Percentiles rank a stretch among this genome's conserved stretches.
Conservation (phyloP, 495 filamentous ascomycete species). For the Usnea hakonensis region DNA sequence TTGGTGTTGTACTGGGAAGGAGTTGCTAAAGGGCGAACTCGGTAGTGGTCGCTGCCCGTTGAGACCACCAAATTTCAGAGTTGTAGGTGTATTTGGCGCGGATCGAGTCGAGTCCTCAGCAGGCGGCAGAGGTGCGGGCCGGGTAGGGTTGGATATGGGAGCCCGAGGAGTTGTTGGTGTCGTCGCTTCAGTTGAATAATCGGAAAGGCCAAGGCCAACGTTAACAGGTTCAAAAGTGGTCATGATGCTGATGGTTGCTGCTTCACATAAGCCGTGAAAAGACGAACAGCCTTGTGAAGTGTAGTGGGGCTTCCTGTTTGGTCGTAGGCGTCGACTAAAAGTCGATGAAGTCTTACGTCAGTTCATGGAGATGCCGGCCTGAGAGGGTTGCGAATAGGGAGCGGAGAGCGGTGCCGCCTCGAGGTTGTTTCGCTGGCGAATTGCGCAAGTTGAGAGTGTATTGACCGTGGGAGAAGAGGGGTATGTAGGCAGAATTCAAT, state of each 20-base stretch:
- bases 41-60: conserved; percentile 55
- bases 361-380: conserved; percentile 4
- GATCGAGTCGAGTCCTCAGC: conserved; percentile 29
- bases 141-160: conserved; percentile 35
- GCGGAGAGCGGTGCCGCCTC: not conserved
- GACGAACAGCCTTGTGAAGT: conserved; percentile 13
- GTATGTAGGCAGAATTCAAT: not conserved
- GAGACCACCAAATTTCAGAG: conserved; percentile 48
- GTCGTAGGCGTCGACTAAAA: conserved; percentile 24
- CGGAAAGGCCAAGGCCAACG: conserved; percentile 53
- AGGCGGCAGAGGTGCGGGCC: conserved; percentile 30
- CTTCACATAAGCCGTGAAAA: not conserved
- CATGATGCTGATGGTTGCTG: conserved; percentile 28
- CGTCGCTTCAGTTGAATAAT: conserved; percentile 47
- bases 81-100: conserved; percentile 54
- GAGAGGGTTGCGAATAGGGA: not conserved
- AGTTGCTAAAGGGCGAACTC: conserved; percentile 47
- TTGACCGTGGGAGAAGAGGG: not conserved
- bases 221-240: conserved; percentile 72
- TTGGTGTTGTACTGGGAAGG: conserved; percentile 40
- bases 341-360: conserved; percentile 10
- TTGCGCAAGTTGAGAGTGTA: not conserved
- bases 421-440: conserved; percentile 1
- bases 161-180: conserved; percentile 59
- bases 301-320: conserved; percentile 30